Base-by-base conservation (phyloP, 2,329 filamentous ascomycete species). In the Exophiala viscosa region DNA sequence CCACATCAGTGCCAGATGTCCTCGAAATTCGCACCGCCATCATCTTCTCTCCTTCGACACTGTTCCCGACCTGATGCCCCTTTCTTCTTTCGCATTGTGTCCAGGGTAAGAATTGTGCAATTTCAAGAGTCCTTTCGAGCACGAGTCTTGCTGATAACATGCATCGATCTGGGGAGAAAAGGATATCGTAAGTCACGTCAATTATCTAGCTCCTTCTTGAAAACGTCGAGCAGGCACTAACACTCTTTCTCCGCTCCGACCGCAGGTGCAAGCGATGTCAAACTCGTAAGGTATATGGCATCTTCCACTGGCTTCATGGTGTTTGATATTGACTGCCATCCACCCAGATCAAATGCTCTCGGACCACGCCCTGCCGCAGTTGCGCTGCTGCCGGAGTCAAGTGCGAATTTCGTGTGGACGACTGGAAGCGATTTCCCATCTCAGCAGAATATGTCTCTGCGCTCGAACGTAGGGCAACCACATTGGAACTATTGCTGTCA, bases 151-250 rank as follows among this genome's bases (percentile, higher is more conserved):
- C 8, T 14, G 28, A 2, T 46, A 13, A 42, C 6, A 52, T 52
- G 49, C 28, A 34, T 17, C 41, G 42, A 15, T 28, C 10, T 14
- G 49, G 18, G 7, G 49, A 52, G 36, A 52, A 31, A 31, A 40
- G 49, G n/a, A 52, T 52, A 5, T 52, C 49, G 43, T 52, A 42
- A 36, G 49, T 33, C n/a, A n/a, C n/a, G n/a, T n/a, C n/a, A n/a
- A n/a, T n/a, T n/a, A n/a, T n/a, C n/a, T n/a, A n/a, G 4, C 8
- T 17, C 48, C 40, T 9, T 3, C 5, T 39, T 17, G 9, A 31
- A 10, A 7, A 6, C 31, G 6, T 17, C 10, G 2, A 18, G 18
- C 13, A 17, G 32, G 39, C 33, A 20, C 13, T 17, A 32, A 45
- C 36, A 9, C n/a, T 23, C 14, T 15, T n/a, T n/a, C n/a, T n/a